phyloP scores from a whole-genome alignment of 768 basidiomycete species.

The Leccinum truebloodii region DNA sequence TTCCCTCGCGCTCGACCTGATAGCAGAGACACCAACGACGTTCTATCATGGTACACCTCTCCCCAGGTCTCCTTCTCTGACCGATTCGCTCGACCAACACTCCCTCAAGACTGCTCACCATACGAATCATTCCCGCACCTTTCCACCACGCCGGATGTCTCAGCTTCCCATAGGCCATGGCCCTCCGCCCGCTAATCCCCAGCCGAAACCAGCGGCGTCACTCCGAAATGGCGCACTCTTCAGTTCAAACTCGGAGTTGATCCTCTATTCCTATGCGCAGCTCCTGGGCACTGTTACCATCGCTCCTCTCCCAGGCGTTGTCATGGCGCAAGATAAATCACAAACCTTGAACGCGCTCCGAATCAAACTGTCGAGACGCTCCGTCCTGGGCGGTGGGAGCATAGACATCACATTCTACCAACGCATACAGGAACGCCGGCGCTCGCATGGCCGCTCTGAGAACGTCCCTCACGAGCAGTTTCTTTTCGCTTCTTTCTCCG shows the following conservation, averaged over 20 bases:
- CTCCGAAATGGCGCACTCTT: slow-evolving; percentile 48
- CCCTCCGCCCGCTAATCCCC: slow-evolving; percentile 28
- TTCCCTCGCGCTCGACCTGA: slow-evolving; percentile 49
- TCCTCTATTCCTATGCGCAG: slow-evolving; percentile 86
- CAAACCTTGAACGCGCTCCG: slow-evolving; percentile 50
- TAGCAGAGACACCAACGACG: slow-evolving; percentile 44
- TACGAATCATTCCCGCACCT: slow-evolving; percentile 33
- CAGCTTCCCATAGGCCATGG: slow-evolving; percentile 52
- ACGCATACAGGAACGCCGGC: slow-evolving; percentile 6
- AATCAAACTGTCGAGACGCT: slow-evolving; percentile 45
- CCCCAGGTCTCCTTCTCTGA: slow-evolving; percentile 27
- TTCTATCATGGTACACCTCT: slow-evolving; percentile 40
- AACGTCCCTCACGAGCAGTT: slow-evolving; percentile 50
- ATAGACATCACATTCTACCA: slow-evolving; percentile 66
- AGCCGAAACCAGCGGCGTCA: slow-evolving; percentile 15
- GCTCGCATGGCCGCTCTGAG: slow-evolving; percentile 47
- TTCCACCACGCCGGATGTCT: slow-evolving; percentile 34
- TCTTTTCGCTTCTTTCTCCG: slow-evolving; percentile 52
- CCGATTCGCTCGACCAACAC: slow-evolving; percentile 29
- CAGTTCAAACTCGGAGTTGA: slow-evolving; percentile 58
- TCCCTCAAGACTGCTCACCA: slow-evolving; percentile 33
- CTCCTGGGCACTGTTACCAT: slow-evolving; percentile 68
- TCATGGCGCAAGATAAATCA: slow-evolving; percentile 46
- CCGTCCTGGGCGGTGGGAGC: slow-evolving; percentile 61
- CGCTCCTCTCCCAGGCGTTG: slow-evolving; percentile 45